A percentile compares a stretch with the other conserved stretches of the same genome.
Evolutionary conservation across 352 stramenopile species (phyloP).

Genomic region (Phytophthora idaei): DNA sequence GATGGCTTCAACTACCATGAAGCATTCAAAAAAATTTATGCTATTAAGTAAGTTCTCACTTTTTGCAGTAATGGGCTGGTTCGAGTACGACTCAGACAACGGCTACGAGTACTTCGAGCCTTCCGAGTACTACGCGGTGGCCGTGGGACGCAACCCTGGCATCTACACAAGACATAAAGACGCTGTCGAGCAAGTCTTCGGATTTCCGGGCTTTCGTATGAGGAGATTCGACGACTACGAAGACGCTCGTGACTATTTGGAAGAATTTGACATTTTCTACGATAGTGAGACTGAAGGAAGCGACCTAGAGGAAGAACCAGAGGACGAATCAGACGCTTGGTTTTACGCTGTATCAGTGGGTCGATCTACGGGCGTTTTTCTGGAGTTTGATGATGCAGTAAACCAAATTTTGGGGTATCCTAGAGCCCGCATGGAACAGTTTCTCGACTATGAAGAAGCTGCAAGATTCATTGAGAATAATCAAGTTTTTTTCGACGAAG

Average conservation of each 20-base stretch:
- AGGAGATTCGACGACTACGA: slow-evolving; percentile 20
- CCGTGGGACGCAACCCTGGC: slow-evolving; percentile 12
- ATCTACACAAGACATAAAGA: slow-evolving; percentile 11
- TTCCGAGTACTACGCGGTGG: slow-evolving; percentile 26
- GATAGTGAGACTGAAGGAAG: slow-evolving; percentile 16
- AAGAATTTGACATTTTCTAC: slow-evolving; percentile 20
- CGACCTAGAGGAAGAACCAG: slow-evolving; percentile 5
- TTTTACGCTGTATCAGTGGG: slow-evolving; percentile 23
- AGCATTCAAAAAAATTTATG: no score
- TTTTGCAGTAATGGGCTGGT: slow-evolving; percentile 31
- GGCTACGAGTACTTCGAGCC: slow-evolving; percentile 21
- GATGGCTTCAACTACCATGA: no score
- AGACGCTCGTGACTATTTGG: slow-evolving; percentile 20
- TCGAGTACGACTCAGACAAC: slow-evolving; percentile 33
- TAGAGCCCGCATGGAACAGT: not conserved
- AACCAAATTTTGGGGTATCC: slow-evolving; percentile 8
- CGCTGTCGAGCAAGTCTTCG: slow-evolving; percentile 6
- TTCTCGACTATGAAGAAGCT: slow-evolving; percentile 12
- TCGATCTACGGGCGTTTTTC: not conserved
- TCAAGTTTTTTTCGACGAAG: not conserved
- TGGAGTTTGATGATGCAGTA: not conserved
- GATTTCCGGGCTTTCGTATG: slow-evolving; percentile 17
- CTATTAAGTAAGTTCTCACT: no score
- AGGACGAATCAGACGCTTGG: slow-evolving; percentile 6
- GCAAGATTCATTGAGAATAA: slow-evolving; percentile 2